Base-by-base conservation (phyloP, 352 stramenopile species). In the Pythium insidiosum region DNA sequence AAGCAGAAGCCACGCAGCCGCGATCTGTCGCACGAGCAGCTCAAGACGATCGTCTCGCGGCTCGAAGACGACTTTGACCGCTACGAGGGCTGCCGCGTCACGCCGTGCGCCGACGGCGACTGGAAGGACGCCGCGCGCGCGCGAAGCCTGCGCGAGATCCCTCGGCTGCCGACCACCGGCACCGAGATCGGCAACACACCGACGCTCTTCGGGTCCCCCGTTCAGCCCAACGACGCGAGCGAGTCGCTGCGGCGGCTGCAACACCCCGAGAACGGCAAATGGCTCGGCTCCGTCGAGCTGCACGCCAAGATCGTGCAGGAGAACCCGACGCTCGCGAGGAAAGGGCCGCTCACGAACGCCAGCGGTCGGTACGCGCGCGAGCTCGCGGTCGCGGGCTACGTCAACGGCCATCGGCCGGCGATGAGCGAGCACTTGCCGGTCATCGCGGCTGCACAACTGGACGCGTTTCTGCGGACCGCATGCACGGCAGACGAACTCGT, bases 321-420 rank as follows among this genome's bases (percentile, higher is more conserved):
- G 26, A 88, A 91, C 46, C 81, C 81, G 3, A 62, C 73, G 36
- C 41, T 94, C 4, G 52, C 50, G 9, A 72, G 81, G n/a, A 68
- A 55, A 1, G 70, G 63, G 3, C 61, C 70, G 4, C 45, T 94
- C 4, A 73, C 74, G 1, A 81, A 73, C 47, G 76, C 78, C n/a
- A 87, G 74, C 18, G 81, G 81, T 16, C 63, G 81, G 7, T 94
- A 94, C 43, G 79, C 73, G 2, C 59, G 68, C 28, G 72, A 88
- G 47, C 60, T 91, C 10, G 57, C 63, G 4, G 69, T 93, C 34
- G 12, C 54, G 7, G 70, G 61, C n/a, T 55, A 47, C 31, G 53
- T 58, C 6, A 45, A 68, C 52, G 35, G 38, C 44, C 39, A 37
- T 21, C 51, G 46, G 13, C 46, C 46, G n/a, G 30, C 62, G 19